A percentile compares a stretch with the other conserved stretches of the same genome.
Evolutionary conservation across 495 filamentous ascomycete genomes (phyloP).

Genomic region (Baudoinia panamericana): DNA sequence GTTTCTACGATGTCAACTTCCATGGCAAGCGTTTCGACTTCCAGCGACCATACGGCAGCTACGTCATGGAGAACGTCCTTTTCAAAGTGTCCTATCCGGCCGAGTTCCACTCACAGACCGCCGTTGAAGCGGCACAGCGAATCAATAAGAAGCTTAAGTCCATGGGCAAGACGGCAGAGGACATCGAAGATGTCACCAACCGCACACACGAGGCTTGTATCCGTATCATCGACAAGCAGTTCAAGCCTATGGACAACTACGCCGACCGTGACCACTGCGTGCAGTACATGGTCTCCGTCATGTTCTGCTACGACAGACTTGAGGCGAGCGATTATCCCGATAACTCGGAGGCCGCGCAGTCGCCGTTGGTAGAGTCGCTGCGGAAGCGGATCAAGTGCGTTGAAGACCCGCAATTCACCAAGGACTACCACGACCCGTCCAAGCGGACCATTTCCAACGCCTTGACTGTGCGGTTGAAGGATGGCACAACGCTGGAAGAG

Average conservation of each 20-base stretch:
- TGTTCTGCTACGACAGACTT: constrained; percentile 86
- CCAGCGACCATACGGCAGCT: constrained; percentile 90
- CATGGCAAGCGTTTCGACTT: constrained; percentile 90
- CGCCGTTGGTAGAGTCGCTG: constrained; percentile 74
- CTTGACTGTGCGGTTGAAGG: constrained; percentile 80
- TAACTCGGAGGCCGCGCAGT: constrained; percentile 79
- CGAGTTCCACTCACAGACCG: constrained; percentile 98
- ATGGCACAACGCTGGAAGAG: constrained; percentile 86
- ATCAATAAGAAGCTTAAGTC: constrained; percentile 69
- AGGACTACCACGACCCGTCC: constrained; percentile 82
- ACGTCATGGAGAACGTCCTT: constrained; percentile 99
- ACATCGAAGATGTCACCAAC: constrained; percentile 86
- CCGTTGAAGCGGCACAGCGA: constrained; percentile 83
- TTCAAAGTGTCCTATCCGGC: constrained; percentile 99
- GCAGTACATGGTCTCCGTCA: constrained; percentile 93
- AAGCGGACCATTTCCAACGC: constrained; percentile 96
- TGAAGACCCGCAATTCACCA: constrained; percentile 87
- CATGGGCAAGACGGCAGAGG: constrained; percentile 79
- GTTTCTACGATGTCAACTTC: constrained; percentile 97
- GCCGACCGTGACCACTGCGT: constrained; percentile 98
- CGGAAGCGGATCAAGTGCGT: constrained; percentile 86
- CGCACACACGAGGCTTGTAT: constrained; percentile 96
- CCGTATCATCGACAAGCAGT: constrained; percentile 99
- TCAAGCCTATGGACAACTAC: constrained; percentile 99
- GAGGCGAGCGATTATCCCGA: constrained; percentile 87